These are phyloP conservation scores for Whalleya microplaca DNA, from an alignment of 2,329 filamentous ascomycete species.

Conservation along the genomic window DNA sequence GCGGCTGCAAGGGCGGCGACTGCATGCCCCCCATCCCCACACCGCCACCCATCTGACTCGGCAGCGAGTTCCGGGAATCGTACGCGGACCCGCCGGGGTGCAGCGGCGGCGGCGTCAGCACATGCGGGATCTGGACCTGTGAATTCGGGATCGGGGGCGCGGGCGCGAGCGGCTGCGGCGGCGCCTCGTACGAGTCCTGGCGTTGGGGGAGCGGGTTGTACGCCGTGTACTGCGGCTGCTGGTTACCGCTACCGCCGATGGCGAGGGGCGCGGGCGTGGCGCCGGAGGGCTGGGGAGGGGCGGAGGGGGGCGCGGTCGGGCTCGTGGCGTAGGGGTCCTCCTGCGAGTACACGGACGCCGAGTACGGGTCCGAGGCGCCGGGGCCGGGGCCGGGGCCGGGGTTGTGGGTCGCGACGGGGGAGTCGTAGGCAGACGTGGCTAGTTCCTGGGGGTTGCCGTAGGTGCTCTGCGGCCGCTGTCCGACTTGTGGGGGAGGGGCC, in stretches of 20 bases:
- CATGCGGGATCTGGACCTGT: constrained; percentile 36
- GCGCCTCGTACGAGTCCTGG: constrained; percentile 38
- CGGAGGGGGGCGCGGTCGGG: constrained; percentile 35
- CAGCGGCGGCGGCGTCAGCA: constrained; percentile 47
- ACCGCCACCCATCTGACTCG: constrained; percentile 44
- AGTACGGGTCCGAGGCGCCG: constrained; percentile 47
- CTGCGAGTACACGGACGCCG: constrained; percentile 52
- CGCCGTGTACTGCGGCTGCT: constrained; percentile 42
- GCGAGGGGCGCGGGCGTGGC: constrained; percentile 31
- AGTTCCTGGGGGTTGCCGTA: constrained; percentile 77
- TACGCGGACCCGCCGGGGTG: constrained; percentile 51
- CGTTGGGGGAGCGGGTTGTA: constrained; percentile 34
- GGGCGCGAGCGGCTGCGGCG: constrained; percentile 41
- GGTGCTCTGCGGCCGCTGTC: constrained; percentile 66
- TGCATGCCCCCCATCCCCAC: not conserved
- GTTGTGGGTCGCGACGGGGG: constrained; percentile 63
- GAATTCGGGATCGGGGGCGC: constrained; percentile 51
- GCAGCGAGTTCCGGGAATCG: constrained; percentile 55
- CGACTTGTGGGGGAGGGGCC: constrained; percentile 46
- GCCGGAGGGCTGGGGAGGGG: constrained; percentile 32
- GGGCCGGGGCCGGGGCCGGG: constrained; percentile 52
- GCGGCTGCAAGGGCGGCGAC: constrained; percentile 40
- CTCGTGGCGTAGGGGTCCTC: constrained; percentile 47
- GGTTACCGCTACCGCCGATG: constrained; percentile 28
- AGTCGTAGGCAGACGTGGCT: constrained; percentile 77